Base-by-base conservation (phyloP, 192 early-diverging fungal genomes). In the Coemansia sp. region DNA sequence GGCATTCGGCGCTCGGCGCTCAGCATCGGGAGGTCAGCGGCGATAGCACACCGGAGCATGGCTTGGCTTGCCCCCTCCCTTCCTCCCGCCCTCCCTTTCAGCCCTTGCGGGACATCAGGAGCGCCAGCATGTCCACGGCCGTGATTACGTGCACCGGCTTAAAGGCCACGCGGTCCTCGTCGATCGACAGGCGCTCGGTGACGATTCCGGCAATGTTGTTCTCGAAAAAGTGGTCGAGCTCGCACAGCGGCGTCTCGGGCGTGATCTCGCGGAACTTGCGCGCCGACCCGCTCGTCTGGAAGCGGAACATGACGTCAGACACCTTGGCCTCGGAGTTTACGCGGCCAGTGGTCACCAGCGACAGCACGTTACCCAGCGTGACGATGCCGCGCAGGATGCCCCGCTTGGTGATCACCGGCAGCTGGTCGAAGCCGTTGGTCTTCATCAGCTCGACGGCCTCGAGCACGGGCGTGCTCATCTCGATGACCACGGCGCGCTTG, bases 381-480 rank as follows among this genome's bases (percentile, higher is more conserved):
- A 98, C 81, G 43, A 96, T 75, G 35, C 95, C 95, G 42, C 82
- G 83, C 39, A 95, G 76, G 34, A 70, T 76, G 28, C 72, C 72
- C 28, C 77, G 59, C n/a, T 70, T 58, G 11, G 83, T 78, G 25
- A 90, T 87, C 28, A 97, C 93, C 20, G 94, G 94, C 23, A 97
- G 80, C 80, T 99, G 96, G 77, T 96, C 93, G 64, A 97, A 97
- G 17, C 86, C 93, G 55, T 89, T 85, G 19, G 73, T 51, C 58
- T 93, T 80, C 91, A 96, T 92, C 63, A 92, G 82, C 50, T 84
- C 74, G 33, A 95, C 85, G n/a, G 92, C 94, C 52, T 94, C 86
- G 11, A 67, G 69, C 55, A 82, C 83, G 11, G 84, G 72, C 25
- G 87, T 87, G 58, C 79, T 62, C 65, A 84, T 81, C 49, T 89